Percentiles rank a stretch among this genome's conserved stretches.
Evolutionary conservation across 1,139 yeast species (phyloP).

Genomic region (Scheffersomyces illinoinensis): DNA sequence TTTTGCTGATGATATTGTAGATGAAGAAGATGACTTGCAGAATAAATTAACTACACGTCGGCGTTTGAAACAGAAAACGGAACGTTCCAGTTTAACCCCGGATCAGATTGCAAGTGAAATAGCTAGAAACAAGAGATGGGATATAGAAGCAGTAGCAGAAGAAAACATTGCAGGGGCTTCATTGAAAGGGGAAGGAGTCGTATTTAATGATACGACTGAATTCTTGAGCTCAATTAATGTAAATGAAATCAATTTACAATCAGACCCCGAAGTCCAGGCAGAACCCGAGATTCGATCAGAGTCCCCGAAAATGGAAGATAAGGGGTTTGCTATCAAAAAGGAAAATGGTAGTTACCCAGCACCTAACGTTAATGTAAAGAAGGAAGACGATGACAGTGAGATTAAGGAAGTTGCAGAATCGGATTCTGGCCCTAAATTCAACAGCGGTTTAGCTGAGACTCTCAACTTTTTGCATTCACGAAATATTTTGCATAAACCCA

Average conservation of each 20-base stretch:
- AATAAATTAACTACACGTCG: conserved; percentile 41
- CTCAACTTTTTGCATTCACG: conserved; percentile 52
- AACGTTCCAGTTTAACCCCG: conserved; percentile 30
- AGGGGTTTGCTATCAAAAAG: background rate
- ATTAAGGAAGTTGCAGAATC: conserved; percentile 7
- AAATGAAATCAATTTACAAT: background rate
- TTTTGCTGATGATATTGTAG: conserved; percentile 34
- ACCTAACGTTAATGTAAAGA: background rate
- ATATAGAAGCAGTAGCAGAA: conserved; percentile 29
- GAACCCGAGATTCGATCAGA: background rate
- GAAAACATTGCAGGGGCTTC: conserved; percentile 7
- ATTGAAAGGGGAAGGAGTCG: conserved; percentile 24
- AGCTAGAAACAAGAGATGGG: conserved; percentile 27
- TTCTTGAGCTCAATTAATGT: conserved; percentile 46
- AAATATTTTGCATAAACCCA: conserved; percentile 29
- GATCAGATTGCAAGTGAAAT: conserved; percentile 53
- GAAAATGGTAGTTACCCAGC: background rate
- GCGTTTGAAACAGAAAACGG: conserved; percentile 32
- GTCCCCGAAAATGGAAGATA: background rate
- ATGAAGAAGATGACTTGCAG: conserved; percentile 48
- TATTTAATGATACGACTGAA: conserved; percentile 59
- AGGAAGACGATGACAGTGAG: conserved; percentile 2
- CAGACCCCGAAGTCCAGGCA: background rate
- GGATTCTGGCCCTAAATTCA: conserved; percentile 30
- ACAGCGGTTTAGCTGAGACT: conserved; percentile 59